Evolutionary conservation across 2,329 filamentous ascomycete genomes (phyloP), one percentile per base, ranked within the genome.

Genomic region (Scytalidium lignicola): DNA sequence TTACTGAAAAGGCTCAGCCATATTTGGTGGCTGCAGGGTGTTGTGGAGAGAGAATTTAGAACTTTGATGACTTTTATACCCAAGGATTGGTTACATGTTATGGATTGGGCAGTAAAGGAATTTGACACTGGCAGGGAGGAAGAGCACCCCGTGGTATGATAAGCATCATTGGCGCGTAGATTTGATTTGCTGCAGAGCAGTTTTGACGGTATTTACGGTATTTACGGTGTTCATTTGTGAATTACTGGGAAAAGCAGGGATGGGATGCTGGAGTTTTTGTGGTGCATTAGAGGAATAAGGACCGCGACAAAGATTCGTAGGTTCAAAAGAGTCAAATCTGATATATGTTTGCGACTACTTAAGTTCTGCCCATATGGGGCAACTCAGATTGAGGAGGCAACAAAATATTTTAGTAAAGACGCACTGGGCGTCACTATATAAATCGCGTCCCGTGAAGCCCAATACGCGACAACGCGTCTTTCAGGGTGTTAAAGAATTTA

Each of bases 21-120:
- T 15, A 70, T 82, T 15, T 88, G 84, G 84, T 88, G 84, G 84
- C 68, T 86, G 28, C 75, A 80, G 17, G 80, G 82, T 32, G 82
- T 84, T 58, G 76, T 81, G 13, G 74, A 76, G 6, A 76, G 79
- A 44, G 79, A 87, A 56, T 78, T 88, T 26, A 74, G 79, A 62
- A 79, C 79, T 20, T 18, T 61, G n/a, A 51, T 61, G 51, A 41
- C 43, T 13, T 17, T 50, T 21, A 20, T 61, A 17, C 55, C 57
- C 7, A 46, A 51, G 13, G 41, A 54, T 17, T 61, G 55, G 55
- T 48, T 43, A 43, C 47, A 43, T 15, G 53, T 42, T 37, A 58
- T 61, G 53, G 50, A 51, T 5, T 55, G 52, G 54, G 57, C 58
- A 17, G 46, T 52, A 3, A 37, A 44, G 19, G 32, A 53, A 15